Conservation (phyloP, 371 early-diverging fungal species). For the Catenaria anguillulae region DNA sequence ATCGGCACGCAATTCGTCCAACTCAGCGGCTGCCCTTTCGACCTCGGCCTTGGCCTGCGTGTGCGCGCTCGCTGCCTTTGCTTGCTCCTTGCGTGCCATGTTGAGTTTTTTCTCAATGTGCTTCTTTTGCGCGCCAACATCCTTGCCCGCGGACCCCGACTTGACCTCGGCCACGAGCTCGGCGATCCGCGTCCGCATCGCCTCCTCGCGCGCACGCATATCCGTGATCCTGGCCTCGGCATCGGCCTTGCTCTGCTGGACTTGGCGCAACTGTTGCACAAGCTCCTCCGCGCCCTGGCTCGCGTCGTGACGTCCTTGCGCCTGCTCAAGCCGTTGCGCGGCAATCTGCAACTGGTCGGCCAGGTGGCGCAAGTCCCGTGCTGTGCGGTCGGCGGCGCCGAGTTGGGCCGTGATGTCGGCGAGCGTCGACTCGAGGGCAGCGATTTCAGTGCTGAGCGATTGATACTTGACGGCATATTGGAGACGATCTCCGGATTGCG, state of each 20-base stretch:
- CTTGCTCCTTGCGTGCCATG: conserved; percentile 32
- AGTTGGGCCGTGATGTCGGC: conserved; percentile 1
- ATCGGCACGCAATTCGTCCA: conserved; percentile 14
- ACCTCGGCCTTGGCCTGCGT: neutral
- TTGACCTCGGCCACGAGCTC: conserved; percentile 43
- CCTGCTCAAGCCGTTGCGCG: conserved; percentile 42
- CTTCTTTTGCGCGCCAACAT: conserved; percentile 60
- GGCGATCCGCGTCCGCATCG: conserved; percentile 18
- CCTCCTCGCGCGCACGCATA: conserved; percentile 25
- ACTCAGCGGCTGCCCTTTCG: conserved; percentile 13
- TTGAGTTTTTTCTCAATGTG: conserved; percentile 65
- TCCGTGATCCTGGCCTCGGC: conserved; percentile 16
- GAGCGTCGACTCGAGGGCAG: conserved; percentile 22
- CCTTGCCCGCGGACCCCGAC: conserved; percentile 86
- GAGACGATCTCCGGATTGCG: no score
- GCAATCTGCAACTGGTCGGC: conserved; percentile 51
- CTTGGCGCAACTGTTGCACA: neutral
- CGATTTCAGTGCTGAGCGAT: no score
- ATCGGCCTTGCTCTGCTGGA: conserved; percentile 8
- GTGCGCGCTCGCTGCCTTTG: conserved; percentile 20
- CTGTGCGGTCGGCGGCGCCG: conserved; percentile 26
- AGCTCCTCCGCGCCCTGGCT: neutral
- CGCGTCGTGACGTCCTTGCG: neutral
- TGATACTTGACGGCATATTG: no score
- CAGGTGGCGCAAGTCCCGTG: conserved; percentile 49